These are phyloP conservation scores for Ogataea parapolymorpha DNA, from an alignment of 805 yeast species.

Conservation along the genomic window DNA sequence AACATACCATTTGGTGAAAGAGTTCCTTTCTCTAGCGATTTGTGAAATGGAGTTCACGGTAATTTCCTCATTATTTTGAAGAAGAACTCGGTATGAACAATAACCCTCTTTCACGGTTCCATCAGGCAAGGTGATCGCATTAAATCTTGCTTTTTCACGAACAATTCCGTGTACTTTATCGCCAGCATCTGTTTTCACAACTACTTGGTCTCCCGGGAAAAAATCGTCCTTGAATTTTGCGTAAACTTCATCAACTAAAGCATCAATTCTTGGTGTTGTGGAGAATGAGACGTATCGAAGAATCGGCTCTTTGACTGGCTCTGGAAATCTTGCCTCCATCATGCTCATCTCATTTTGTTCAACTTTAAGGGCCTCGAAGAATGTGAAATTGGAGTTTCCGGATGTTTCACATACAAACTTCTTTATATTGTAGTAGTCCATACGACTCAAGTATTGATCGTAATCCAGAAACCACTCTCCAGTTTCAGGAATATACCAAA, in stretches of 20 bases:
- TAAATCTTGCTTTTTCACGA: conserved; percentile 82
- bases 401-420: conserved; percentile 95
- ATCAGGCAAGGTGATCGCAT: conserved; percentile 39
- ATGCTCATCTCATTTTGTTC: conserved; percentile 62
- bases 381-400: conserved; percentile 88
- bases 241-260: conserved; percentile 84
- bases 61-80: conserved; percentile 49
- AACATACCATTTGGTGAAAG: conserved; percentile 85
- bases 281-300: conserved; percentile 80
- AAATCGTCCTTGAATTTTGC: conserved; percentile 72
- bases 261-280: conserved; percentile 75
- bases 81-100: conserved; percentile 68
- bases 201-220: conserved; percentile 87
- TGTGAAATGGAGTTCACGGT: conserved; percentile 66
- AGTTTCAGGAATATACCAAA: conserved; percentile 81
- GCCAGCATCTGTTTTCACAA: conserved; percentile 46
- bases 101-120: conserved; percentile 41
- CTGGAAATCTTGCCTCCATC: conserved; percentile 84
- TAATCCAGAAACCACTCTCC: conserved; percentile 84
- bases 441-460: conserved; percentile 66
- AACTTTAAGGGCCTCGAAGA: conserved; percentile 79
- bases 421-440: conserved; percentile 69
- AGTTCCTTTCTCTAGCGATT: conserved; percentile 76
- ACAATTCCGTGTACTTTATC: conserved; percentile 56
- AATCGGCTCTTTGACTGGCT: conserved; percentile 89